Conservation (phyloP, 2,329 filamentous ascomycete species). For the Paraphoma sp. region DNA sequence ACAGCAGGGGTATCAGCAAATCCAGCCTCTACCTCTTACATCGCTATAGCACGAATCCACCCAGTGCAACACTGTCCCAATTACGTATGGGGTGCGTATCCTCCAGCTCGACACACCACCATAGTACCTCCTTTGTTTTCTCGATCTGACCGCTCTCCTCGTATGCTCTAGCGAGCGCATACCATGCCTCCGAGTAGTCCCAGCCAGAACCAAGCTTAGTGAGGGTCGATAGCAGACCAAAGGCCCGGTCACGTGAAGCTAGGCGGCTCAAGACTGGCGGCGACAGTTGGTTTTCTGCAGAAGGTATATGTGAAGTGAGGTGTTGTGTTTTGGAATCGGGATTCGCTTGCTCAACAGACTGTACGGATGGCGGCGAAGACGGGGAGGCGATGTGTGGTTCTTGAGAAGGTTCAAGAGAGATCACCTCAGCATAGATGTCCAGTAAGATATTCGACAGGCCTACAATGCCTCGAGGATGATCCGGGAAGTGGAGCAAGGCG, state of each 20-base stretch:
- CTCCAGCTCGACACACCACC: constrained; percentile 97
- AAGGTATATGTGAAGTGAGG: constrained; percentile 59
- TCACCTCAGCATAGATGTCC: constrained; percentile 76
- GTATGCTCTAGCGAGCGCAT: constrained; percentile 82
- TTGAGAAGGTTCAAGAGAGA: constrained; percentile 64
- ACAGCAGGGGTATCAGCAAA: constrained; percentile 1
- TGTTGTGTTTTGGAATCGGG: constrained; percentile 40
- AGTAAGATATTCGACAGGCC: constrained; percentile 84
- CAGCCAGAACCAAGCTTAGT: constrained; percentile 87
- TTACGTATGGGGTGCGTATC: constrained; percentile 79
- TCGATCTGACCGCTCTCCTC: constrained; percentile 85
- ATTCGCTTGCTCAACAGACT: constrained; percentile 7
- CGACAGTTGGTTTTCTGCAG: constrained; percentile 52
- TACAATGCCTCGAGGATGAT: constrained; percentile 82
- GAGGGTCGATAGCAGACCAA: constrained; percentile 78
- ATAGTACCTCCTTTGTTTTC: constrained; percentile 89
- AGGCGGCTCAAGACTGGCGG: constrained; percentile 80
- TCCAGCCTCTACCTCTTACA: neutral
- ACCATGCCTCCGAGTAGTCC: constrained; percentile 95
- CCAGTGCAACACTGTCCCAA: constrained; percentile 71
- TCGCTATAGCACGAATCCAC: constrained; percentile 40
- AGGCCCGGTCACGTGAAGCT: constrained; percentile 88
- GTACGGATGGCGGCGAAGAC: constrained; percentile 10
- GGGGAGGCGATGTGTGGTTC: constrained; percentile 19
- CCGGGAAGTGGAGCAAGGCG: constrained; percentile 77